Conservation (phyloP, 257 asterid species). For the Haberlea rhodopensis region DNA sequence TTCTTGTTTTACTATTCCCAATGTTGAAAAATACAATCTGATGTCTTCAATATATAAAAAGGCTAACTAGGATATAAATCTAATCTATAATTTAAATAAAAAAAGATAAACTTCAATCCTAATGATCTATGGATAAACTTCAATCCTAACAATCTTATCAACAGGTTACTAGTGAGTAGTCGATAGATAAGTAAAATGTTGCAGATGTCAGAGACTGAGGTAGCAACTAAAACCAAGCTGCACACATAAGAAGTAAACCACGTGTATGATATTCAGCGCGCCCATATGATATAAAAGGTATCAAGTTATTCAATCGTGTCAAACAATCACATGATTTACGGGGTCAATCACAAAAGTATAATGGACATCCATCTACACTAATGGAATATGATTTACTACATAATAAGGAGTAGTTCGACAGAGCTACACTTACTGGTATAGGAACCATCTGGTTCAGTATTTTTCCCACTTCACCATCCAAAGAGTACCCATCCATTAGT, state of each 20-base stretch:
- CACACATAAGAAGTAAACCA: background rate
- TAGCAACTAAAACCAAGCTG: too few relatives aligned
- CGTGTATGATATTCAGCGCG: background rate
- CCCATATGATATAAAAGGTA: background rate
- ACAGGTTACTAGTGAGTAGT: background rate
- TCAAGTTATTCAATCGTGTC: background rate
- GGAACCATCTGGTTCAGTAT: slow-evolving; percentile 86
- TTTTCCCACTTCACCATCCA: slow-evolving; percentile 84
- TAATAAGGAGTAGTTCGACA: background rate
- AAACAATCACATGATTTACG: background rate
- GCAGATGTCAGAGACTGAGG: background rate
- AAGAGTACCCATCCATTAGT: slow-evolving; percentile 55
- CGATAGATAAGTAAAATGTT: background rate
- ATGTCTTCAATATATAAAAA: too few relatives aligned
- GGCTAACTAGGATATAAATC: too few relatives aligned
- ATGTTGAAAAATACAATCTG: too few relatives aligned
- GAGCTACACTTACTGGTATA: slow-evolving; percentile 60
- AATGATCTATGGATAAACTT: too few relatives aligned
- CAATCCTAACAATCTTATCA: too few relatives aligned
- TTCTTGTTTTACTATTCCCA: too few relatives aligned
- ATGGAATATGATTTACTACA: background rate
- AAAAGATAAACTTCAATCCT: too few relatives aligned
- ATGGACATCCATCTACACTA: background rate
- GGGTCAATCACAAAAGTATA: slow-evolving; percentile 2
- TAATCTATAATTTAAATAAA: too few relatives aligned